These are phyloP conservation scores for Bertia moriformis DNA, from an alignment of 2,329 filamentous ascomycete species.

Conservation along the genomic window DNA sequence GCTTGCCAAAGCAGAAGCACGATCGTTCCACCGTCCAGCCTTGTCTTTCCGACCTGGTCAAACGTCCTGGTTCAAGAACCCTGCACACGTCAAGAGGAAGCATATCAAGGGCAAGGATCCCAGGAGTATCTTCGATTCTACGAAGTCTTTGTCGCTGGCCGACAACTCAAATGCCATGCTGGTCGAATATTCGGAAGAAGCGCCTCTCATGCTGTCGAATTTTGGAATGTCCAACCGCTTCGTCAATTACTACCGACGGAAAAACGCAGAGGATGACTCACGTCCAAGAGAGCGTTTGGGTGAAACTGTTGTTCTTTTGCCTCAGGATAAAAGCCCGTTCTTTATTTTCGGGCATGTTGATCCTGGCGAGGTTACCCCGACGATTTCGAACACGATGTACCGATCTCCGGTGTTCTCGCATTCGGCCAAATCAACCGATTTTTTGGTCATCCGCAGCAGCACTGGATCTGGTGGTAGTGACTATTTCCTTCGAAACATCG, in stretches of 20 bases:
- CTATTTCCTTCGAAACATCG: conserved; percentile 47
- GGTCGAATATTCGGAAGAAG: conserved; percentile 56
- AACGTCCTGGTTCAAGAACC: conserved; percentile 38
- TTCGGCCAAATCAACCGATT: conserved; percentile 40
- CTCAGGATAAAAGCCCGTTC: conserved; percentile 57
- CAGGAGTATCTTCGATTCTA: conserved; percentile 39
- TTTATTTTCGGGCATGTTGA: conserved; percentile 55
- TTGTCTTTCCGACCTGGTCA: conserved; percentile 38
- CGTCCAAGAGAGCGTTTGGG: conserved; percentile 37
- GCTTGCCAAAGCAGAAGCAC: conserved; percentile 42
- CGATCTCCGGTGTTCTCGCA: conserved; percentile 52
- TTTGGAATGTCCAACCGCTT: conserved; percentile 57
- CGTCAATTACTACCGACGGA: conserved; percentile 56
- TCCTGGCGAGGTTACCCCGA: conserved; percentile 46
- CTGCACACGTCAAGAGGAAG: conserved; percentile 42
- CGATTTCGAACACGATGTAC: conserved; percentile 54
- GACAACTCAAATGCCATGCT: conserved; percentile 51
- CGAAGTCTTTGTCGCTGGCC: conserved; percentile 43
- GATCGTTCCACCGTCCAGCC: conserved; percentile 50
- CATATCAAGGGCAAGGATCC: conserved; percentile 44
- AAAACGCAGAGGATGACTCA: conserved; percentile 23
- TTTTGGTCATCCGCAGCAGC: conserved; percentile 45
- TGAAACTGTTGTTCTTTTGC: conserved; percentile 48
- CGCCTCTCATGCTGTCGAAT: conserved; percentile 51
- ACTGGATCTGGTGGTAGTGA: conserved; percentile 40